Conservation (phyloP, 768 basidiomycete genomes). For the Auricularia heimuer region DNA sequence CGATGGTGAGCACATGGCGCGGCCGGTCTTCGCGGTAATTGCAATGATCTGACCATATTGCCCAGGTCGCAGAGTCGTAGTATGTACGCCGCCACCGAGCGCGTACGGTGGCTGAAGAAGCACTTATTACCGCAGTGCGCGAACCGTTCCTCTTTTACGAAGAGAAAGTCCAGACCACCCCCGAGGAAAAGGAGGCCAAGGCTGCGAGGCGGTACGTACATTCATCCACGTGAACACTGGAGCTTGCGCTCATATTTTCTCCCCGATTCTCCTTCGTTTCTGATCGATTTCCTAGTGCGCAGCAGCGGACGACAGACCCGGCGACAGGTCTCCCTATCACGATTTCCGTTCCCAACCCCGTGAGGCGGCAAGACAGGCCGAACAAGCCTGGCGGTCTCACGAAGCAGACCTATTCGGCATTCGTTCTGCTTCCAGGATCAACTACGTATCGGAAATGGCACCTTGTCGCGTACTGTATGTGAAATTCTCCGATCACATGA, state of each 20-base stretch:
- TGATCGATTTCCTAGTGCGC: neutral
- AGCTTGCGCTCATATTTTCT: slow-evolving; percentile 44
- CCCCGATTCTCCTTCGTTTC: slow-evolving; percentile 26
- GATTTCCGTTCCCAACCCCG: slow-evolving; percentile 39
- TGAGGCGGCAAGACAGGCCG: slow-evolving; percentile 63
- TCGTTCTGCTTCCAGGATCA: slow-evolving; percentile 53
- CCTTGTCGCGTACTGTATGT: slow-evolving; percentile 70
- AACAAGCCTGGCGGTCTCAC: slow-evolving; percentile 74
- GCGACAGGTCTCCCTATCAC: neutral
- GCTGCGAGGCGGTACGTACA: slow-evolving; percentile 57
- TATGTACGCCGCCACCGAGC: neutral
- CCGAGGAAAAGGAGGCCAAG: slow-evolving; percentile 69
- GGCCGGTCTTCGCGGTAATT: neutral
- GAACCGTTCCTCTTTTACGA: slow-evolving; percentile 72
- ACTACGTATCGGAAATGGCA: slow-evolving; percentile 66
- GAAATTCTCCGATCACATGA: slow-evolving; percentile 4
- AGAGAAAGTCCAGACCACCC: slow-evolving; percentile 71
- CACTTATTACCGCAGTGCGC: slow-evolving; percentile 15
- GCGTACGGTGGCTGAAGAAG: neutral
- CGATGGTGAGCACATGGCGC: slow-evolving; percentile 42
- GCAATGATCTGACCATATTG: neutral
- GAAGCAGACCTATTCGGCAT: slow-evolving; percentile 77
- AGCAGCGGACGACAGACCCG: neutral
- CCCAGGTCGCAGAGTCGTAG: slow-evolving; percentile 75
- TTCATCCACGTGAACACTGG: neutral